Percentiles rank a stretch among this genome's conserved stretches.
phyloP scores from a whole-genome alignment of 2,329 filamentous ascomycete species.

The Graphilbum ipis-grandicollis region DNA sequence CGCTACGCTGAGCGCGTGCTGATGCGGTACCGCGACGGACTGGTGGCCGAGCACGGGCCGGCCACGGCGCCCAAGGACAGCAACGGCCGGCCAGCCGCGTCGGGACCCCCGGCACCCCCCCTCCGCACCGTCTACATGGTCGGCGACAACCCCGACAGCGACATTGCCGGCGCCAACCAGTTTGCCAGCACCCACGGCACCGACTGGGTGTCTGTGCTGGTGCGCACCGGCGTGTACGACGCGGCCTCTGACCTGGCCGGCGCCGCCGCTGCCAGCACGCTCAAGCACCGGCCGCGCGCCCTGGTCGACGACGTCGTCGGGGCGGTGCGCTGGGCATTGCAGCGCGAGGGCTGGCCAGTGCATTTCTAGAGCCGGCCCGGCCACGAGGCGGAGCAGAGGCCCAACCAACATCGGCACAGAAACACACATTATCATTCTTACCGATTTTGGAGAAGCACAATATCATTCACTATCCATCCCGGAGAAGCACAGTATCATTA shows the following conservation, averaged over 20 bases:
- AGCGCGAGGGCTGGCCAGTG: constrained; percentile 13
- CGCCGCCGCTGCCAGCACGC: constrained; percentile 7
- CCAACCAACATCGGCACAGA: no score
- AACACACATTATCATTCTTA: no score
- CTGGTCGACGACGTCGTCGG: constrained; percentile 13
- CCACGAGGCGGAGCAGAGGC: no score
- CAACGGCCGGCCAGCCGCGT: neutral
- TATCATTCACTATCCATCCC: no score
- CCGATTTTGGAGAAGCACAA: no score
- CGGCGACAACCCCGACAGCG: constrained; percentile 76
- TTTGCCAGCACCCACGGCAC: constrained; percentile 48
- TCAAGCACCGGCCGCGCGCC: constrained; percentile 11
- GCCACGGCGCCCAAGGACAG: constrained; percentile 7
- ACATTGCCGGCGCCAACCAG: constrained; percentile 74
- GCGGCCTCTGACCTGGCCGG: no score
- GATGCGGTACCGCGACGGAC: constrained; percentile 34
- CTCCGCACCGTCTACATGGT: constrained; percentile 81
- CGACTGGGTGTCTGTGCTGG: constrained; percentile 16
- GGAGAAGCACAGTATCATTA: no score
- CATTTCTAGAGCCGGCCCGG: no score
- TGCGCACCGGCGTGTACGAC: constrained; percentile 17
- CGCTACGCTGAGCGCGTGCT: constrained; percentile 67
- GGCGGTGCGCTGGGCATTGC: constrained; percentile 15
- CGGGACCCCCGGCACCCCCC: constrained; percentile 17
- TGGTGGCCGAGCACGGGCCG: constrained; percentile 12